Evolutionary conservation across 2,329 filamentous ascomycete species (phyloP).

Genomic region (Trichoderma pleuroti): DNA sequence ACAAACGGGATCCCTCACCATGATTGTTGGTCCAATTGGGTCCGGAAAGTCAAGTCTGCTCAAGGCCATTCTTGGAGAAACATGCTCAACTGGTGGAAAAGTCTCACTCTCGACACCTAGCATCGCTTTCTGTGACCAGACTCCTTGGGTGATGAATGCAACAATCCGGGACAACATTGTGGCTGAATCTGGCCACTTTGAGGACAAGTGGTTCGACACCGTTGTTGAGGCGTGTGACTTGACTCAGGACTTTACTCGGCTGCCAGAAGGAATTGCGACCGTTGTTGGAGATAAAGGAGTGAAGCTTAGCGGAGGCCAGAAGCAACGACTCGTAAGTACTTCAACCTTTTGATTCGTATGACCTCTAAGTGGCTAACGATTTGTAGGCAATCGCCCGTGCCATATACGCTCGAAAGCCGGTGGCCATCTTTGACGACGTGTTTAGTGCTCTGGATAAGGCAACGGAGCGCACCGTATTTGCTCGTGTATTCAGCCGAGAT

Average conservation of each 20-base stretch:
- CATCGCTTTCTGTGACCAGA: slow-evolving; percentile 32
- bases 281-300: slow-evolving; percentile 33
- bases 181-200: slow-evolving; percentile 29
- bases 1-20: slow-evolving; percentile 27
- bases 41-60: slow-evolving; percentile 33
- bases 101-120: slow-evolving; percentile 26
- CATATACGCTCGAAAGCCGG: slow-evolving; percentile 31
- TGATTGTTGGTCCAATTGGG: slow-evolving; percentile 32
- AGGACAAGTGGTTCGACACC: slow-evolving; percentile 31
- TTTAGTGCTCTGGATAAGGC: slow-evolving; percentile 40
- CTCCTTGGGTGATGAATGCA: slow-evolving; percentile 34
- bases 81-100: slow-evolving; percentile 20
- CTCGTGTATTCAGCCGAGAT: slow-evolving; percentile 34
- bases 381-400: slow-evolving; percentile 33
- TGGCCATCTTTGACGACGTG: slow-evolving; percentile 39
- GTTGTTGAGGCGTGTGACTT: slow-evolving; percentile 37
- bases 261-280: slow-evolving; percentile 27
- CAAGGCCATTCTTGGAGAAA: slow-evolving; percentile 32
- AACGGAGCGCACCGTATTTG: slow-evolving; percentile 41
- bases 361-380: not conserved
- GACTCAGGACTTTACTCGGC: slow-evolving; percentile 26
- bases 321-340: slow-evolving; percentile 32
- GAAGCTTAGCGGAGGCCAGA: slow-evolving; percentile 36
- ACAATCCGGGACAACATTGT: slow-evolving; percentile 36
- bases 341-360: not conserved